Base-by-base conservation (phyloP, 2,329 filamentous ascomycete genomes). In the Beauveria scarabaeidicola region DNA sequence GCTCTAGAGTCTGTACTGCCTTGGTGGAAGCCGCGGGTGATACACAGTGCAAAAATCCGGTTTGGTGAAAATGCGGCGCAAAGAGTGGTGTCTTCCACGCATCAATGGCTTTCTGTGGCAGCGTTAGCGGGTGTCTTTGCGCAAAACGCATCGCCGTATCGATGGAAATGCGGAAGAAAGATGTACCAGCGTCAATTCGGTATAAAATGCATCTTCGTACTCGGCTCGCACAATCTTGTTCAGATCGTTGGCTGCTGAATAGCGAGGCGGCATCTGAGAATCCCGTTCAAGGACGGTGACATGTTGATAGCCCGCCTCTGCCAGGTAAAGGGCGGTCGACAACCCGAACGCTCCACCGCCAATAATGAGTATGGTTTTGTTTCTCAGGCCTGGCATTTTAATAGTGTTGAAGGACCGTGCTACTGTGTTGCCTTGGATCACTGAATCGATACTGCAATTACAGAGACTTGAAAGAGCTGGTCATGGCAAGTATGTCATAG, bases 201-300 rank as follows among this genome's bases (percentile, higher is more conserved):
- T 80, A 61, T 85, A 84, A 59, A 81, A 82, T 0, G 74, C 72
- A 61, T 84, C 80, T 62, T 82, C 79, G 61, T 85, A 85, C 63
- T 85, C 81, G 5, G 78, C 80, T 2, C 82, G 75, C 40, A 85
- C 73, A 59, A 85, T 85, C 68, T 86, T 86, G 67, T 85, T 86
- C 27, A 85, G 66, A 63, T 86, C 81, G 61, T 83, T 82, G 21
- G 77, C 82, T 0, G 81, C 83, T 0, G 83, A 84, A 65, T 70
- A 72, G 1, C 61, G 61, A 4, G 79, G 78, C 1, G 81, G 81
- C 1, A 69, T 63, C 9, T 65, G 58, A 6, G 67, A 65, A 13
- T 69, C 70, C 51, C 70, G 69, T 21, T 82, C 79, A 15, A 78
- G 73, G 8, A 82, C 74, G 4, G 77, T 77, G 52, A 81, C 5